Base-by-base conservation (phyloP, 345 rosid genomes). In the Draba incana region DNA sequence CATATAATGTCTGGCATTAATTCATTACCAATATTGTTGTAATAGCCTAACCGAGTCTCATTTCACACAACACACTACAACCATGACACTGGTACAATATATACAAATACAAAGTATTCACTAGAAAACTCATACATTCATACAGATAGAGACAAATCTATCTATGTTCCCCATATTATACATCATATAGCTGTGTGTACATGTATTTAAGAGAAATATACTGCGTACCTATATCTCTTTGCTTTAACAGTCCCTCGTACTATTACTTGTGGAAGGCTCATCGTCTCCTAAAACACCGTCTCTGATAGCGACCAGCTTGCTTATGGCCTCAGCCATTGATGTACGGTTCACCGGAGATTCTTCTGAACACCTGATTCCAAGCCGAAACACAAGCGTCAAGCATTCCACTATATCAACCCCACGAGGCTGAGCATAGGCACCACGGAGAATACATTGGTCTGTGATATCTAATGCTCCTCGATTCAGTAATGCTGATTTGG, bases 351-450 rank as follows among this genome's bases (percentile, higher is more conserved):
- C 54, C 10, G 63, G 63, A 24, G 48, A 24, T 10, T 56, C 69
- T 37, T 71, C 76, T 12, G 70, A 62, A 38, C 76, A 71, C 39
- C 38, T 55, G 49, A 63, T 12, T 23, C 70, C 70, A 24, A 66
- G 50, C 50, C 10, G 10, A 51, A 51, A 63, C 50, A 63, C 64
- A 53, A 23, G 57, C 41, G 16, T 27, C 64, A 71, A 62, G 48
- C 64, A 35, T 56, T 72, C 70, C 5, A 33, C 57, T 45, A 15
- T 35, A n/a, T 68, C 27, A 12, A 44, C 46, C 35, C 16, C 4
- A 3, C 10, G 37, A 14, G 24, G 28, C 51, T 39, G 60, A 14
- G 56, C 57, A 45, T 62, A n/a, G 37, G 56, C 38, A 24, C 39
- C 55, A 6, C 5, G 0, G 56, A 63, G 42, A 52, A 71, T 45